Percentiles rank a stretch among this genome's conserved stretches.
Evolutionary conservation across 2,329 filamentous ascomycete genomes (phyloP).

Genomic region (Colletotrichum aenigma): DNA sequence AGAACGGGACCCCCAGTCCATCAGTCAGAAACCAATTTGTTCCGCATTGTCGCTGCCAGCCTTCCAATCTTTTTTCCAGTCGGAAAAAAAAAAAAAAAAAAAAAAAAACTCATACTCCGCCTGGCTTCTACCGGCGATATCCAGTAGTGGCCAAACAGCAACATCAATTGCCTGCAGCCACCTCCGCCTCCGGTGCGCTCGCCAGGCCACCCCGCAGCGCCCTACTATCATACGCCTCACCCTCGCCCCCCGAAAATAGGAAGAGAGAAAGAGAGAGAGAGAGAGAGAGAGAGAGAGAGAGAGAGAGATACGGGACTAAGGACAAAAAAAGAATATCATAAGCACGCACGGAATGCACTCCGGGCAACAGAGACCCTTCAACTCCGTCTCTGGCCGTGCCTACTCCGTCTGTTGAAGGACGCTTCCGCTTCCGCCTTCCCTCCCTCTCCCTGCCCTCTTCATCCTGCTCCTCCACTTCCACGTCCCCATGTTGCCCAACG

Average conservation of each 20-base stretch:
- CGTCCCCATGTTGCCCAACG: not conserved
- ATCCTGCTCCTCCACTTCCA: not conserved
- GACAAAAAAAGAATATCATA: not conserved
- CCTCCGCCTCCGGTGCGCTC: not conserved
- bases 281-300: not conserved
- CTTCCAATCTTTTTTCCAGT: not conserved
- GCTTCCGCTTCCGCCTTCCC: not conserved
- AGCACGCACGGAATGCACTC: not conserved
- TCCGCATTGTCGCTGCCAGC: not conserved
- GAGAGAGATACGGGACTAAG: not conserved
- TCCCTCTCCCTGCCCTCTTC: not conserved
- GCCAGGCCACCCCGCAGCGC: not conserved
- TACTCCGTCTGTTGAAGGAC: not conserved
- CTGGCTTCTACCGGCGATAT: not conserved
- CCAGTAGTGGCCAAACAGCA: not conserved
- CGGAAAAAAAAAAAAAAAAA: not conserved
- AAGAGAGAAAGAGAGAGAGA: not conserved
- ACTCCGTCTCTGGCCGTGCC: not conserved
- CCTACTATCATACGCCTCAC: not conserved
- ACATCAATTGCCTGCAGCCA: not conserved
- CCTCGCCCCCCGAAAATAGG: not conserved
- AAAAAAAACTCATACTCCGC: constrained; percentile 1
- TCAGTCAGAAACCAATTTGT: not conserved
- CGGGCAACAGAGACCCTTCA: not conserved
- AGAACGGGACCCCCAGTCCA: not conserved